Evolutionary conservation across 306 rosid genomes (phyloP).

Genomic region (Pyrus bretschneideri): DNA sequence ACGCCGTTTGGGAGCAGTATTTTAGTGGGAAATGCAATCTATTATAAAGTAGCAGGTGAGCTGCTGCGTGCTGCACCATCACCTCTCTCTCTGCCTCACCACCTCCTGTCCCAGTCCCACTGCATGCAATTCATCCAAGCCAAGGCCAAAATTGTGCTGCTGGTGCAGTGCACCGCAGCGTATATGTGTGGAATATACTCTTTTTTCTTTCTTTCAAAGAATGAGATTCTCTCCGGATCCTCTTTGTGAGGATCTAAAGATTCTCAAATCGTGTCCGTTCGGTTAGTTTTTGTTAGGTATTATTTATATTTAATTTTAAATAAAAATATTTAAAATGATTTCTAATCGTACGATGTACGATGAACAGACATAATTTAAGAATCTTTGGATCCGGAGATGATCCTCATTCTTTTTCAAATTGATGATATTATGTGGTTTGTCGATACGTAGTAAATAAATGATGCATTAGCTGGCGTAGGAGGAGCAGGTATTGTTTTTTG

Average conservation of each 20-base stretch:
- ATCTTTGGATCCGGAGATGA: too few species aligned
- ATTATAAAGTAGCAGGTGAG: conserved; percentile 29
- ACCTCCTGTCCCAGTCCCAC: conserved; percentile 33
- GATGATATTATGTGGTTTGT: not conserved
- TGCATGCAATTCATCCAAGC: conserved; percentile 20
- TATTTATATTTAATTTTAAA: too few species aligned
- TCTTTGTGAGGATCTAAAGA: too few species aligned
- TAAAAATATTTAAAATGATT: too few species aligned
- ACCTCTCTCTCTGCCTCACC: not conserved
- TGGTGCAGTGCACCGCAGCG: not conserved
- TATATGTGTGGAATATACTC: too few species aligned
- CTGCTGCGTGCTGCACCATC: not conserved
- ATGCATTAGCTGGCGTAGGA: conserved; percentile 57
- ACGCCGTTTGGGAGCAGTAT: not conserved
- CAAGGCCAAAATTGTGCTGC: not conserved
- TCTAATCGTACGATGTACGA: too few species aligned
- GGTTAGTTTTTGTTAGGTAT: rapidly evolving
- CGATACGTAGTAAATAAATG: not conserved
- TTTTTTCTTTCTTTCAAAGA: too few species aligned
- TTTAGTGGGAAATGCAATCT: not conserved
- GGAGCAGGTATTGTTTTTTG: conserved; percentile 56
- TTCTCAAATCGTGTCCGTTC: rapidly evolving
- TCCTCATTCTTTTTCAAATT: too few species aligned
- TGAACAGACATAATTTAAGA: too few species aligned
- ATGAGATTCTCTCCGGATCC: too few species aligned